Base-by-base conservation (phyloP, 306 rosid species). In the Amphicarpaea edgeworthii region DNA sequence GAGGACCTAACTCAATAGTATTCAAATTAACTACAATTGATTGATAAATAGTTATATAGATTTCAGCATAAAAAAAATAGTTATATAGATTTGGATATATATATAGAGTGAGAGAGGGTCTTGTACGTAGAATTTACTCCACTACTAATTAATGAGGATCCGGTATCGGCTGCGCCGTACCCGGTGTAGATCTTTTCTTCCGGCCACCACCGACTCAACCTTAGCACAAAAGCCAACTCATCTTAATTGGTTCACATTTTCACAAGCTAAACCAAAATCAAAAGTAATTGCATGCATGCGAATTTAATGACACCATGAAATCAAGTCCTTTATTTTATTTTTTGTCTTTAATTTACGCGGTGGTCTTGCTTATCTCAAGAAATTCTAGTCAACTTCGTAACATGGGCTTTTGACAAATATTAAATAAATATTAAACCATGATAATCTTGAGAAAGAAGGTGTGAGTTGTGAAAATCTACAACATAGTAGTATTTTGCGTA, bases 161-260 rank as follows among this genome's bases (percentile, higher is more conserved):
- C 96, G 75, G 4, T 75, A 79, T 80, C 72, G 84, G 46, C 83
- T 89, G 90, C 93, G 96, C 28, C 75, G 89, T 89, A 70, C 49
- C 75, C 93, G 90, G 79, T 68, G 74, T 79, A 62, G 80, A 85
- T 86, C 68, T 42, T 69, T 40, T 38, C 20, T 41, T 14, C 74
- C 12, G 34, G 66, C 79, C 78, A 34, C 67, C 90, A 86, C 85
- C 87, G 83, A 83, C 89, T 67, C 11, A 76, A 49, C 1, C 19
- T 47, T 50, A n/a, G 7, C 40, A 12, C 72, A 46, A 58, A 80
- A 21, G 2, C 83, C 77, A 75, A 68, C 85, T 68, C 85, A 77
- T 76, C 20, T 41, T n/a, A n/a, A n/a, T n/a, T 57, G 37, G 77
- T 55, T 77, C 81, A 78, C 65, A 77, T 59, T 68, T 70, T 59